These are phyloP conservation scores for Elongisporangium senticosum DNA, from an alignment of 352 stramenopile genomes.

Conservation along the genomic window DNA sequence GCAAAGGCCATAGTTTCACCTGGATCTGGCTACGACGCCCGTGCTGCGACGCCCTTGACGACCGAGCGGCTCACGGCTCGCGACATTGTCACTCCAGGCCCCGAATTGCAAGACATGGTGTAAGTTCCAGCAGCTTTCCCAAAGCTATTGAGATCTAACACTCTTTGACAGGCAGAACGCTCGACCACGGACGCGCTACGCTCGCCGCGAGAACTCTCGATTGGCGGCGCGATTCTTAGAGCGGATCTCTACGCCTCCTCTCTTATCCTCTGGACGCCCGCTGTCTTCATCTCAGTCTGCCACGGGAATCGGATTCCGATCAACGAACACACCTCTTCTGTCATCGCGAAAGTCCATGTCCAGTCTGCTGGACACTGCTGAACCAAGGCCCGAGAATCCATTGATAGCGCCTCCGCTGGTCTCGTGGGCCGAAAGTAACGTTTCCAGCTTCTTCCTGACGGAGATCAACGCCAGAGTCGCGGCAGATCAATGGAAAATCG, in stretches of 20 bases:
- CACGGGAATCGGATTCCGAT: neutral
- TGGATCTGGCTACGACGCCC: neutral
- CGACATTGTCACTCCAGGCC: neutral
- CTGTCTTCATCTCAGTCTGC: neutral
- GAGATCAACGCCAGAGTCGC: conserved; percentile 45
- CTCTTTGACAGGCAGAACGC: conserved; percentile 21
- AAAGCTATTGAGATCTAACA: neutral
- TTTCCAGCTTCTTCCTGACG: conserved; percentile 69
- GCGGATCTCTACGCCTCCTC: conserved; percentile 27
- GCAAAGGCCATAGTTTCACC: neutral
- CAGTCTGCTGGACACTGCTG: neutral
- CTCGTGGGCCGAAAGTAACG: conserved; percentile 31
- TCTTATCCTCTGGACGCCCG: conserved; percentile 1
- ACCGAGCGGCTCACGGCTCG: neutral
- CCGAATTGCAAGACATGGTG: conserved; percentile 6
- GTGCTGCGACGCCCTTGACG: neutral
- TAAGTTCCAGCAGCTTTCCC: conserved; percentile 1
- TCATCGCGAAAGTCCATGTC: conserved; percentile 4
- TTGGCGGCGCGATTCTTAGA: conserved; percentile 23
- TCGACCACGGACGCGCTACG: conserved; percentile 48
- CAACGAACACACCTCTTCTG: neutral
- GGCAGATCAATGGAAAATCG: conserved; percentile 24
- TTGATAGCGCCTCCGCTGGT: conserved; percentile 2
- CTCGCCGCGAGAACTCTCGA: conserved; percentile 30
- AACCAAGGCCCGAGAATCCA: conserved; percentile 3